phyloP scores from a whole-genome alignment of 805 yeast species.

The Ogataea haglerorum region DNA sequence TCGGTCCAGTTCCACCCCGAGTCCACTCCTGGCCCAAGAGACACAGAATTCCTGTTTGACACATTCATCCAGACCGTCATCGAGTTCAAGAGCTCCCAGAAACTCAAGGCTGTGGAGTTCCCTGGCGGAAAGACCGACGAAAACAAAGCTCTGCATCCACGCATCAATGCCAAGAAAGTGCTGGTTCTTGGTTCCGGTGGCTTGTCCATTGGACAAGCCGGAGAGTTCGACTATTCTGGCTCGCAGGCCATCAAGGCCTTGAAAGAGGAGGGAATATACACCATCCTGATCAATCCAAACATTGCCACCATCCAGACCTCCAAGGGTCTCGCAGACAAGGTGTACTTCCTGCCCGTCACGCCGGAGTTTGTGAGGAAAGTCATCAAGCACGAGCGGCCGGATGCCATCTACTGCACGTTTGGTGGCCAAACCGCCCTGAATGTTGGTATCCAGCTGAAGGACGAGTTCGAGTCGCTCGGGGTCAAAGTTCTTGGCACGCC shows the following conservation, averaged over 20 bases:
- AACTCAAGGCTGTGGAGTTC: conserved; percentile 71
- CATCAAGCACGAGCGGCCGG: conserved; percentile 92
- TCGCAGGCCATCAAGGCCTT: conserved; percentile 98
- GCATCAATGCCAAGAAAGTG: conserved; percentile 82
- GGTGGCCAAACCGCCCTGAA: conserved; percentile 98
- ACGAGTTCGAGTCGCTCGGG: conserved; percentile 87
- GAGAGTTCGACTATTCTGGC: conserved; percentile 98
- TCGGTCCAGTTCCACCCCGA: conserved; percentile 99
- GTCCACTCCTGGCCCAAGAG: conserved; percentile 99
- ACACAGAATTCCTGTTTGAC: conserved; percentile 95
- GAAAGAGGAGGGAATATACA: conserved; percentile 96
- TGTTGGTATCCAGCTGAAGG: conserved; percentile 94
- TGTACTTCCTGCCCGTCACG: conserved; percentile 95
- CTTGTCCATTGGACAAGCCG: conserved; percentile 97
- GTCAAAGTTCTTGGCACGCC: conserved; percentile 96
- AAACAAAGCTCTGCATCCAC: conserved; percentile 72
- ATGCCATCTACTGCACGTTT: conserved; percentile 93
- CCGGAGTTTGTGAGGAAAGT: conserved; percentile 96
- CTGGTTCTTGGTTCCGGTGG: conserved; percentile 97
- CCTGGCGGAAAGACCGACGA: conserved; percentile 85
- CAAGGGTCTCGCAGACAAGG: conserved; percentile 96
- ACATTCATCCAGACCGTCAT: conserved; percentile 81
- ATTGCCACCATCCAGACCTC: conserved; percentile 99
- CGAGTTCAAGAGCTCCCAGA: conserved; percentile 54
- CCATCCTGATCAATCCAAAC: conserved; percentile 93